These are phyloP conservation scores for Hapsidospora chrysogenum DNA, from an alignment of 495 filamentous ascomycete genomes.

Conservation along the genomic window DNA sequence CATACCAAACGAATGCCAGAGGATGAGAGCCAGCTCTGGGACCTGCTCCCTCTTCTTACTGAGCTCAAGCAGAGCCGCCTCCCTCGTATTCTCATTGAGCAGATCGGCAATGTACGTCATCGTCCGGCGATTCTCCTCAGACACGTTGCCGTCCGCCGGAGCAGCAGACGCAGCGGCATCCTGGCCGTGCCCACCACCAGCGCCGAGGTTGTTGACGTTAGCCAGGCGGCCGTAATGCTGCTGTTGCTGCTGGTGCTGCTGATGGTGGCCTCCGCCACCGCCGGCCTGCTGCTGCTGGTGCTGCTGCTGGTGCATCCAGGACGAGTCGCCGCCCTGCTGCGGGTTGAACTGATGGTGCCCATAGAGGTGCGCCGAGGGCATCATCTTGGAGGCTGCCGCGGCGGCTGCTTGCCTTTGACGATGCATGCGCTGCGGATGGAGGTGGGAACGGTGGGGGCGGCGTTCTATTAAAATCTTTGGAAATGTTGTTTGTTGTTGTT, in stretches of 20 bases:
- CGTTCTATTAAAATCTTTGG: too few species aligned
- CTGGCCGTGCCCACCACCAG: conserved; percentile 36
- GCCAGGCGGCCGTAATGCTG: conserved; percentile 54
- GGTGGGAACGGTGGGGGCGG: too few species aligned
- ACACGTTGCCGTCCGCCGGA: conserved; percentile 34
- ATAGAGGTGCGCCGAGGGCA: conserved; percentile 26
- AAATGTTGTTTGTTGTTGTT: too few species aligned
- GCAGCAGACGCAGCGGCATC: conserved; percentile 25
- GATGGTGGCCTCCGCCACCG: conserved; percentile 25
- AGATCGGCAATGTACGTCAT: conserved; percentile 88
- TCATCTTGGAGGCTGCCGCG: conserved; percentile 15
- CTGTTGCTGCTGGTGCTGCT: conserved; percentile 8
- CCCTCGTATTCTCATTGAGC: conserved; percentile 69
- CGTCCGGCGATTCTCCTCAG: conserved; percentile 84
- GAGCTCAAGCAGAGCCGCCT: conserved; percentile 84
- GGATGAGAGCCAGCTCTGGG: conserved; percentile 83
- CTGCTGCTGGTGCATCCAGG: conserved; percentile 52
- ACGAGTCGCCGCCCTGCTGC: conserved; percentile 48
- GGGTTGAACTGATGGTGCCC: conserved; percentile 61
- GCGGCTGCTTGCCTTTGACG: background rate
- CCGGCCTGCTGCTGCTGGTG: conserved; percentile 5
- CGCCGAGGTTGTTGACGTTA: conserved; percentile 10
- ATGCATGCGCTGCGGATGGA: conserved; percentile 1
- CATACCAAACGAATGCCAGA: conserved; percentile 98
- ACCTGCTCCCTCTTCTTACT: conserved; percentile 99